Evolutionary conservation across 2,329 filamentous ascomycete species (phyloP), one percentile per base, ranked within the genome.

Genomic region (Paecilomyces dactylethromorphus): DNA sequence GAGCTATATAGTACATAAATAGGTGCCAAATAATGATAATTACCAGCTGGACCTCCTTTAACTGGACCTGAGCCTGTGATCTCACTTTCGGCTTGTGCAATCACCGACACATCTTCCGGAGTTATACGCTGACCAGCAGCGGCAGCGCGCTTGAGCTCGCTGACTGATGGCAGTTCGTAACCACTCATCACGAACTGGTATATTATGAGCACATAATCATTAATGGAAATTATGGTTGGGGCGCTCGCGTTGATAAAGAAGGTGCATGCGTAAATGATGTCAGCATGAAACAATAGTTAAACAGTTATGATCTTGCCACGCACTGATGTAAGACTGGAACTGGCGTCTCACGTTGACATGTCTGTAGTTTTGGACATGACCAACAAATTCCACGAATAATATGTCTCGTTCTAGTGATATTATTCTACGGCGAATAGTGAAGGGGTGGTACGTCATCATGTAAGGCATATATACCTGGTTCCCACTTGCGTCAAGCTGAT

Each of bases 41-140:
- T 58, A 72, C 71, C 71, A 39, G 70, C 70, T 60, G 70, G 66
- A 53, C 70, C 71, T 32, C 69, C 71, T 6, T 66, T 63, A 31
- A 70, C 62, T 26, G 69, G 70, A 3, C 70, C 68, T 18, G 60
- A 63, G 7, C 71, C 70, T 0, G 68, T 71, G 29, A 72, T 53
- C 21, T 69, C 66, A 51, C 67, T 70, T 55, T 74, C 71, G 1
- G 63, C 69, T 22, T 71, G 70, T 2, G 69, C 66, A 33, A 72
- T 72, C 6, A 61, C 60, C 11, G 70, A 71, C 5, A 70, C 69
- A 58, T 74, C 70, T 54, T 67, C 67, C 5, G 67, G 57, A 0
- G 69, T 71, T 54, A 74, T 72, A 35, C 70, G 69, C 52, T 73
- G 68, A 22, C 70, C 70, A 15, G 61, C 58, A 53, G 71, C 68